Percentiles rank a stretch among this genome's conserved stretches.
Conservation (phyloP, 768 basidiomycete species). For the Leccinum barrowsii region DNA sequence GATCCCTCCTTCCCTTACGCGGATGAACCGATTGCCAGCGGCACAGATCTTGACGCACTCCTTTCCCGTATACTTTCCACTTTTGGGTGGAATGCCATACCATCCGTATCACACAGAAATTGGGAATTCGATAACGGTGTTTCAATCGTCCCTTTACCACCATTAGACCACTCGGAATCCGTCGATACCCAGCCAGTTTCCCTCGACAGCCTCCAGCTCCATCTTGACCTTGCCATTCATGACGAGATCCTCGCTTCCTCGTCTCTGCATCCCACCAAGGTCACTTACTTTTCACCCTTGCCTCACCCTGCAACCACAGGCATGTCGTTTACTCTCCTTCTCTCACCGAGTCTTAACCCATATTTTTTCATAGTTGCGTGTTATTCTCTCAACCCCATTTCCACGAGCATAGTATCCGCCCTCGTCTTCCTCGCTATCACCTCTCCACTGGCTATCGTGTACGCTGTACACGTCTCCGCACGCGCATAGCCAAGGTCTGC, state of each 20-base stretch:
- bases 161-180: not conserved
- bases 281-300: slow-evolving; percentile 23
- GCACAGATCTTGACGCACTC: slow-evolving; percentile 41
- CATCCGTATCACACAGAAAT: slow-evolving; percentile 12
- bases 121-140: slow-evolving; percentile 32
- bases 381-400: slow-evolving; percentile 8
- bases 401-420: slow-evolving; percentile 12
- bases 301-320: slow-evolving; percentile 13
- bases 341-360: not conserved
- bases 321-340: slow-evolving; percentile 5
- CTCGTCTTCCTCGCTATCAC: slow-evolving; percentile 16
- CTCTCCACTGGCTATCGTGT: slow-evolving; percentile 17
- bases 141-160: slow-evolving; percentile 17
- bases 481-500: not conserved
- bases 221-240: slow-evolving; percentile 27
- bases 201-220: slow-evolving; percentile 21
- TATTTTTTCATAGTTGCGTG: slow-evolving; percentile 5
- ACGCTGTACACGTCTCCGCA: slow-evolving; percentile 11
- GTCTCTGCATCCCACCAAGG: slow-evolving; percentile 23
- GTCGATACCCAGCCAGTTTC: slow-evolving; percentile 4
- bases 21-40: slow-evolving; percentile 16
- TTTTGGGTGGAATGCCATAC: slow-evolving; percentile 37
- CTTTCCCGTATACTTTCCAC: slow-evolving; percentile 39
- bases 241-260: slow-evolving; percentile 23
- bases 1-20: slow-evolving; percentile 30